phyloP scores from a whole-genome alignment of 371 early-diverging fungal species.

The Mucor plumbeus region DNA sequence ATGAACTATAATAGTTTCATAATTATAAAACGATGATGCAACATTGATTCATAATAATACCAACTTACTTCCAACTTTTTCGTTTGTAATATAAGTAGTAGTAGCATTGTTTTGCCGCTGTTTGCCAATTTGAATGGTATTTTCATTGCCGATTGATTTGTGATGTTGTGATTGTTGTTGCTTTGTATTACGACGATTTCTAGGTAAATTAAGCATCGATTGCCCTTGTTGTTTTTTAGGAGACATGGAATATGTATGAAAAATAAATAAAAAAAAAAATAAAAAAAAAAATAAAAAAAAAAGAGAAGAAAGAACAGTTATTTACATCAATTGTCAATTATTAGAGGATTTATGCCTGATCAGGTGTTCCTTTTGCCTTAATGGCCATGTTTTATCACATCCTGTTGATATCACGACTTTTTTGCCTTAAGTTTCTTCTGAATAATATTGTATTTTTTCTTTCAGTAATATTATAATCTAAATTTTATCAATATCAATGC shows the following conservation, averaged over 20 bases:
- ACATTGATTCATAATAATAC: neutral
- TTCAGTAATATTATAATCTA: no score
- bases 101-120: neutral
- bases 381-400: no score
- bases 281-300: no score
- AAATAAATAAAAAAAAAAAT: neutral
- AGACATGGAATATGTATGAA: neutral
- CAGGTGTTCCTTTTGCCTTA: no score
- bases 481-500: no score
- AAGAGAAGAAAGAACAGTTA: no score
- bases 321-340: no score
- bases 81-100: neutral
- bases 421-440: no score
- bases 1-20: constrained; percentile 16
- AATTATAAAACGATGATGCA: neutral
- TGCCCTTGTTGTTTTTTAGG: constrained; percentile 9
- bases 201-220: constrained; percentile 8
- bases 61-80: constrained; percentile 1
- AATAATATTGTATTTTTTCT: no score
- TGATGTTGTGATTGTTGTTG: neutral
- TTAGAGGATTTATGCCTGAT: no score
- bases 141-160: constrained; percentile 6
- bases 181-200: constrained; percentile 9
- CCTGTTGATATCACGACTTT: no score
- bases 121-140: constrained; percentile 8